These are phyloP conservation scores for Macrophomina phaseolina DNA, from an alignment of 2,329 filamentous ascomycete species.

Conservation along the genomic window DNA sequence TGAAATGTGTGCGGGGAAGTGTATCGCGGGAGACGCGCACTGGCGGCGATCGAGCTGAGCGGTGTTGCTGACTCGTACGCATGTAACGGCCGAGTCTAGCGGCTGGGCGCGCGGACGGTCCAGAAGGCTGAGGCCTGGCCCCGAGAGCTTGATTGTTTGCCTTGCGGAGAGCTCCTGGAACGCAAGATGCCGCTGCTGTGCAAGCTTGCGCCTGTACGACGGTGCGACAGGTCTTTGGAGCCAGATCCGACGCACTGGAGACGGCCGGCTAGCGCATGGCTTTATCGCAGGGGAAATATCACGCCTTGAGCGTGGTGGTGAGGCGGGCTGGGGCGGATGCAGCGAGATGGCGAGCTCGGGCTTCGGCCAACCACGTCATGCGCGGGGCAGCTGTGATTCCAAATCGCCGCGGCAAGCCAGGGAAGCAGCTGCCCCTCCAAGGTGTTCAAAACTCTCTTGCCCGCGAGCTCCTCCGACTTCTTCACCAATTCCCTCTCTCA, in stretches of 20 bases:
- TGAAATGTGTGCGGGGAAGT: no score
- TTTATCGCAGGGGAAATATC: neutral
- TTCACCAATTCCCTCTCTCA: neutral
- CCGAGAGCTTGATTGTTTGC: slow-evolving; percentile 13
- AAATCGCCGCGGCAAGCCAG: slow-evolving; percentile 16
- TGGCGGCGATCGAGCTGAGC: neutral
- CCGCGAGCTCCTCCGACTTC: neutral
- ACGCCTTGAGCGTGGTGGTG: slow-evolving; percentile 7
- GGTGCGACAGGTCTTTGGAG: slow-evolving; percentile 1
- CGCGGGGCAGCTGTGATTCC: slow-evolving; percentile 25
- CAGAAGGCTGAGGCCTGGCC: slow-evolving; percentile 6
- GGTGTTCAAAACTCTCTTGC: slow-evolving; percentile 22
- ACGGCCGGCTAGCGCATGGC: neutral
- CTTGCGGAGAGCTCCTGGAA: neutral
- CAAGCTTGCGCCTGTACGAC: neutral
- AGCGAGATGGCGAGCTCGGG: slow-evolving; percentile 16
- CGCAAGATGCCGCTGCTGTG: neutral
- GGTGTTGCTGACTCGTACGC: slow-evolving; percentile 3
- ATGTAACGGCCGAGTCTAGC: slow-evolving; percentile 12
- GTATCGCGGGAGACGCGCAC: neutral
- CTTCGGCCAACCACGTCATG: slow-evolving; percentile 22
- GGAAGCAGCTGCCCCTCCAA: slow-evolving; percentile 26
- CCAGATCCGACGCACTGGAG: neutral
- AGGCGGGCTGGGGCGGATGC: slow-evolving; percentile 6
- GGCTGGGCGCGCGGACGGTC: neutral